Conservation (phyloP, 2,329 filamentous ascomycete species). For the Fusarium sp. region DNA sequence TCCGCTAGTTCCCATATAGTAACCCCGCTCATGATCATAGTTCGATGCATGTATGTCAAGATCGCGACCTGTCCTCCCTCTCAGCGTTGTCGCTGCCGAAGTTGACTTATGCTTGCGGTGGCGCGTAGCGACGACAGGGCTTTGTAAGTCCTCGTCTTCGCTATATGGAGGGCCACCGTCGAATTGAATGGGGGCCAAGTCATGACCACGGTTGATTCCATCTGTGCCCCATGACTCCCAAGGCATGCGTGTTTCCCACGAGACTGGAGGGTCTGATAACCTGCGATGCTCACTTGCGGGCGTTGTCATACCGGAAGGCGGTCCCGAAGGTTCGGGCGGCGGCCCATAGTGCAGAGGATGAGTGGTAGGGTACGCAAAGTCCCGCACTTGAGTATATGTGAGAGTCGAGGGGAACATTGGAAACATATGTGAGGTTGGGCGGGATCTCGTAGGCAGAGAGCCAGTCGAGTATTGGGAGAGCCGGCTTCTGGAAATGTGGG, state of each 20-base stretch:
- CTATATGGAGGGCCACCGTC: constrained; percentile 92
- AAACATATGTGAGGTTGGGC: constrained; percentile 84
- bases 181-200: constrained; percentile 85
- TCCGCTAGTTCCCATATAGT: constrained; percentile 73
- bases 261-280: constrained; percentile 83
- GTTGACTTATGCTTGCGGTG: constrained; percentile 88
- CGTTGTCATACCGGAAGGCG: constrained; percentile 84
- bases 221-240: constrained; percentile 69
- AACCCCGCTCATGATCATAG: constrained; percentile 73
- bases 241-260: constrained; percentile 77
- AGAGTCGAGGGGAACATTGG: constrained; percentile 88
- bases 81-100: constrained; percentile 60
- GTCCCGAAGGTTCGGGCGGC: constrained; percentile 77
- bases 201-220: constrained; percentile 71
- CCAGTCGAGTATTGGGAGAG: constrained; percentile 85
- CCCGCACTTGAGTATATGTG: constrained; percentile 88
- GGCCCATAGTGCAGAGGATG: constrained; percentile 96
- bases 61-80: constrained; percentile 61
- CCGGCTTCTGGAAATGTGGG: constrained; percentile 83
- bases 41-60: constrained; percentile 61
- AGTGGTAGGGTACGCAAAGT: constrained; percentile 88
- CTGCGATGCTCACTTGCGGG: constrained; percentile 83
- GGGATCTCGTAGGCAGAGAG: constrained; percentile 77
- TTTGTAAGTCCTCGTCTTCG: constrained; percentile 94
- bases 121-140: constrained; percentile 85